phyloP scores from a whole-genome alignment of 192 early-diverging fungal species.

The Coemansia erecta region DNA sequence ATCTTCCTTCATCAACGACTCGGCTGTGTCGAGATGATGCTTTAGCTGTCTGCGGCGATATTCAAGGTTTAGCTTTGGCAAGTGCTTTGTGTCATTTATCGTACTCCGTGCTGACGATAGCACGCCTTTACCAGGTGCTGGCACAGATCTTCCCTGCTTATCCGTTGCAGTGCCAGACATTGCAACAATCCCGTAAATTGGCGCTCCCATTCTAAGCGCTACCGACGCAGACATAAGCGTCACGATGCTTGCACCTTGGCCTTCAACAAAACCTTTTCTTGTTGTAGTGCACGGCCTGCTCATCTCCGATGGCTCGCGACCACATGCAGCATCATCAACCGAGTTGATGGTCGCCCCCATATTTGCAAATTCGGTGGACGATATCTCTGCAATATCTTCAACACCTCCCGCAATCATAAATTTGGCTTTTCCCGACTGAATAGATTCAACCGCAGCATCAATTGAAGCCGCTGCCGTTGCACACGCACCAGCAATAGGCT shows the following conservation, averaged over 20 bases:
- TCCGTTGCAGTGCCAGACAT: constrained; percentile 87
- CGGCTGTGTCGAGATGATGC: constrained; percentile 16
- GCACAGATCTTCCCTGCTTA: constrained; percentile 93
- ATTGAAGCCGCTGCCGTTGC: constrained; percentile 89
- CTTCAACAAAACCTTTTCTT: constrained; percentile 92
- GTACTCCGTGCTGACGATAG: constrained; percentile 85
- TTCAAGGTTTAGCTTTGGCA: constrained; percentile 72
- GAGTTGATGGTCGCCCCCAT: constrained; percentile 93
- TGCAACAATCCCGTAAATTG: constrained; percentile 87
- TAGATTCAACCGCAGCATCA: constrained; percentile 89
- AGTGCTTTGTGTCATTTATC: constrained; percentile 34
- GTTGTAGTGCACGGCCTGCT: constrained; percentile 89
- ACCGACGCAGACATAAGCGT: constrained; percentile 83
- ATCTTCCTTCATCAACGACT: constrained; percentile 13
- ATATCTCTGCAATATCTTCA: constrained; percentile 88
- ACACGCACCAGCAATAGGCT: constrained; percentile 74
- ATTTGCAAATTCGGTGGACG: constrained; percentile 91
- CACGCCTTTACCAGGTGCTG: constrained; percentile 92
- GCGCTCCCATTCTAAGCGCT: constrained; percentile 87
- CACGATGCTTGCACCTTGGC: constrained; percentile 86
- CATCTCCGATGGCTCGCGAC: constrained; percentile 87
- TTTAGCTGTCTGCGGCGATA: constrained; percentile 82
- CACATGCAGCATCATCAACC: constrained; percentile 70
- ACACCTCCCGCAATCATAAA: constrained; percentile 87
- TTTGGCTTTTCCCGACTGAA: constrained; percentile 86